These are phyloP conservation scores for Stellera chamaejasme DNA, from an alignment of 345 rosid species.

Conservation along the genomic window DNA sequence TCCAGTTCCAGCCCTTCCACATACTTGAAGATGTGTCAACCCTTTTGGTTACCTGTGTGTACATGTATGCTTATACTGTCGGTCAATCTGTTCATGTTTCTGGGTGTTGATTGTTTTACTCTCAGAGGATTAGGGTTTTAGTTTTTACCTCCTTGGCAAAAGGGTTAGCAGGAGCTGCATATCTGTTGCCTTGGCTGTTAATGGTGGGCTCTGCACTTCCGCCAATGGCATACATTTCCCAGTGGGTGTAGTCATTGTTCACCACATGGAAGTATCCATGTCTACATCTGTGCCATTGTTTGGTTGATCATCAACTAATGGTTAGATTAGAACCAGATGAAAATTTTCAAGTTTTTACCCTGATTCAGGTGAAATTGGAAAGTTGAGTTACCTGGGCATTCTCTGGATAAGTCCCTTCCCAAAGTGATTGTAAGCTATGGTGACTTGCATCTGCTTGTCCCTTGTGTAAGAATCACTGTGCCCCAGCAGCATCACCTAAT, in stretches of 20 bases:
- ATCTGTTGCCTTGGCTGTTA: conserved; percentile 31
- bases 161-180: conserved; percentile 20
- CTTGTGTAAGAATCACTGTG: conserved; percentile 32
- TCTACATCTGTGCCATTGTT: conserved; percentile 20
- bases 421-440: conserved; percentile 34
- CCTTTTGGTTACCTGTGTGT: conserved; percentile 19
- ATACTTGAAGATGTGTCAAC: background rate
- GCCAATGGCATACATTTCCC: conserved; percentile 37
- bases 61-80: background rate
- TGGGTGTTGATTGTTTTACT: background rate
- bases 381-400: conserved; percentile 26
- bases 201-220: conserved; percentile 30
- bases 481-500: conserved; percentile 20
- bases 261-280: conserved; percentile 31
- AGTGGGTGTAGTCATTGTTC: conserved; percentile 25
- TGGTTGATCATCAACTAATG: background rate
- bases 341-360: background rate
- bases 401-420: conserved; percentile 36
- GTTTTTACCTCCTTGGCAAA: conserved; percentile 23
- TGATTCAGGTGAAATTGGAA: background rate
- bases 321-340: background rate
- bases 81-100: background rate
- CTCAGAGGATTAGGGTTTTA: too few species aligned
- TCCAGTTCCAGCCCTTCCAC: conserved; percentile 1
- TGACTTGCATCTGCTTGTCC: conserved; percentile 33